Base-by-base conservation (phyloP, 495 filamentous ascomycete genomes). In the Xylaria telfairii region DNA sequence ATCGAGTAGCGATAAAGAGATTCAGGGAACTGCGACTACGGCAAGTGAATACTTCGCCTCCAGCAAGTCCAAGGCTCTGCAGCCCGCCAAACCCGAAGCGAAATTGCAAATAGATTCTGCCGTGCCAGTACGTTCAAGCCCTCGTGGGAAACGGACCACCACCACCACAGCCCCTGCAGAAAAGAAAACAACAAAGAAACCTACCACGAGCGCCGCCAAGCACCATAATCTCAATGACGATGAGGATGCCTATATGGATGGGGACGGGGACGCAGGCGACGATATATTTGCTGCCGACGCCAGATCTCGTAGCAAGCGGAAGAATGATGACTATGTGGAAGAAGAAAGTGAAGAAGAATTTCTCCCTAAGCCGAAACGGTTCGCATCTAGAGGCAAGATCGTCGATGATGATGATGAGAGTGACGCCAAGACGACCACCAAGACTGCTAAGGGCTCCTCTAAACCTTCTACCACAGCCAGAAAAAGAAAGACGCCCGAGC, bases 211-310 rank as follows among this genome's bases (percentile, higher is more conserved):
- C 75, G 66, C 72, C 7, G 74, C 77, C 62, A 78, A 77, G 60
- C 75, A 79, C 51, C 68, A 80, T 63, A 74, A 69, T 61, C 53
- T 70, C 4, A 73, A 77, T 49, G 77, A 85, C 21, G 84, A 88
- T 39, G 83, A 81, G 1, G 85, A 87, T 73, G 86, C 81, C 37
- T 80, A 86, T 41, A 68, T 89, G 64, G 87, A 90, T 44, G 91
- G 90, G 62, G 88, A 86, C 65, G 81, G 84, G n/a, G 87, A 92
- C 65, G 91, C 85, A 6, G 89, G 85, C 15, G 92, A 94, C 69
- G 92, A 95, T 73, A 91, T 94, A 19, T 92, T 90, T 75, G 88
- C 88, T 1, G 87, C 88, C 0, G 90, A 91, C 60, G 88, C 86
- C n/a, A 86, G 83, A 72, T 80, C 78, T 67, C 81, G 81, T 56